Evolutionary conservation across 1,284 basidiomycete genomes (phyloP).

Genomic region (Cryptococcus sp.): DNA sequence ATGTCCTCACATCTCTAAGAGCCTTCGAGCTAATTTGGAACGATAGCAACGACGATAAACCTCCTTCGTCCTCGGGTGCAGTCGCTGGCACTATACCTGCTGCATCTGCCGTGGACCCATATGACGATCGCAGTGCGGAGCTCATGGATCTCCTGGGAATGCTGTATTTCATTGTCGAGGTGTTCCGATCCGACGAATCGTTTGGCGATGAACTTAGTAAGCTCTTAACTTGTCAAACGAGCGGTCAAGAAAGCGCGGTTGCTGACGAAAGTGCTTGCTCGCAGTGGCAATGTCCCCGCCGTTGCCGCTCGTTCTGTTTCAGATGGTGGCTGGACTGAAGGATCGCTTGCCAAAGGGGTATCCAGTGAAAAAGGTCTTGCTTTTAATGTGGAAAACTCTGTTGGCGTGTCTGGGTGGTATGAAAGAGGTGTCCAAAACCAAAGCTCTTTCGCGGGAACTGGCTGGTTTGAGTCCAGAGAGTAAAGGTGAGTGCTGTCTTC

Average conservation of each 20-base stretch:
- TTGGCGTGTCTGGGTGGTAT: slow-evolving; percentile 91
- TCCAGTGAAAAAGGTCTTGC: slow-evolving; percentile 93
- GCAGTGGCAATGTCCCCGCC: slow-evolving; percentile 93
- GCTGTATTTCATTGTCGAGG: slow-evolving; percentile 89
- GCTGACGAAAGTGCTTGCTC: slow-evolving; percentile 15
- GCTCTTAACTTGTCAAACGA: no score
- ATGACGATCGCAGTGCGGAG: slow-evolving; percentile 65
- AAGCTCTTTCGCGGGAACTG: slow-evolving; percentile 81
- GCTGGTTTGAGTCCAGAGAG: slow-evolving; percentile 64
- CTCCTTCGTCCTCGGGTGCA: slow-evolving; percentile 1
- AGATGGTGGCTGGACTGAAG: slow-evolving; percentile 80
- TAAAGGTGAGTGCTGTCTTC: slow-evolving; percentile 57
- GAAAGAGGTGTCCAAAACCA: slow-evolving; percentile 79
- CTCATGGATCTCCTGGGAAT: slow-evolving; percentile 88
- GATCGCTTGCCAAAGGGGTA: slow-evolving; percentile 95
- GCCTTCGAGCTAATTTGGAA: not conserved
- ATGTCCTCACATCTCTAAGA: not conserved
- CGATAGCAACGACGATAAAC: slow-evolving; percentile 18
- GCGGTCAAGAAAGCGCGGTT: not conserved
- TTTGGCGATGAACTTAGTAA: slow-evolving; percentile 93
- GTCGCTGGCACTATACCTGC: slow-evolving; percentile 21
- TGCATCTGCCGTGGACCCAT: slow-evolving; percentile 28
- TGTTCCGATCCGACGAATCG: slow-evolving; percentile 85
- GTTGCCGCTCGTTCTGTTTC: slow-evolving; percentile 87
- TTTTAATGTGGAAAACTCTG: slow-evolving; percentile 95